phyloP scores from a whole-genome alignment of 495 filamentous ascomycete genomes.

The Neurospora discreta region DNA sequence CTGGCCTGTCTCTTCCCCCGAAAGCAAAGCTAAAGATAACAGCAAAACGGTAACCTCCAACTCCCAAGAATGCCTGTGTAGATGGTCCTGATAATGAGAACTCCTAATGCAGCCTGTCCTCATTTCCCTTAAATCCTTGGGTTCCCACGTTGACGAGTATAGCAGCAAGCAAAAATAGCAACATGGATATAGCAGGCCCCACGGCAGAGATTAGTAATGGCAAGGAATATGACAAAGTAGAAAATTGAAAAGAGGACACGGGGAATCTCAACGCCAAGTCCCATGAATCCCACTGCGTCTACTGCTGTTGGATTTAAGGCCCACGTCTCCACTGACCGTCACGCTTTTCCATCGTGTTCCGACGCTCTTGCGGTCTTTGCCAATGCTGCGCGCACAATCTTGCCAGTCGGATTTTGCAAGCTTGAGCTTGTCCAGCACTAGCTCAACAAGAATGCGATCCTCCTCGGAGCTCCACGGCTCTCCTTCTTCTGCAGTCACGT shows the following conservation, averaged over 20 bases:
- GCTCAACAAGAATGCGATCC: slow-evolving; percentile 58
- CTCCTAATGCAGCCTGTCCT: background rate
- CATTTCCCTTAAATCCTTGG: background rate
- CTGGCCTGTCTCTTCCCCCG: background rate
- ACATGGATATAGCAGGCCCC: background rate
- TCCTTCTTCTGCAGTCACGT: slow-evolving; percentile 35
- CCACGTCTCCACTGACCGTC: slow-evolving; percentile 50
- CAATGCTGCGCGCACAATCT: slow-evolving; percentile 60
- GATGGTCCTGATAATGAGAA: background rate
- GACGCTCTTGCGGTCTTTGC: slow-evolving; percentile 55
- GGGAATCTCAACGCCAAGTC: slow-evolving; percentile 25
- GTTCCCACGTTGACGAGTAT: background rate
- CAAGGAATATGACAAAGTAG: background rate
- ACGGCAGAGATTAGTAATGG: background rate
- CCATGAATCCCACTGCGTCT: slow-evolving; percentile 37
- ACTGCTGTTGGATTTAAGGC: slow-evolving; percentile 33
- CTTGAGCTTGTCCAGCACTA: slow-evolving; percentile 65
- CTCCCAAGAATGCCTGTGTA: background rate
- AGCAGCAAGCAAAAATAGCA: background rate
- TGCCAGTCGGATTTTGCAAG: slow-evolving; percentile 68
- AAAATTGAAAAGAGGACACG: background rate
- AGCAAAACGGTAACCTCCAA: background rate
- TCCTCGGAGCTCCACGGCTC: slow-evolving; percentile 53
- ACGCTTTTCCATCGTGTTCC: slow-evolving; percentile 58
- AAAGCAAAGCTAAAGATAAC: background rate